phyloP scores from a whole-genome alignment of 108 stramenopile species.

The Poteriospumella lacustris region DNA sequence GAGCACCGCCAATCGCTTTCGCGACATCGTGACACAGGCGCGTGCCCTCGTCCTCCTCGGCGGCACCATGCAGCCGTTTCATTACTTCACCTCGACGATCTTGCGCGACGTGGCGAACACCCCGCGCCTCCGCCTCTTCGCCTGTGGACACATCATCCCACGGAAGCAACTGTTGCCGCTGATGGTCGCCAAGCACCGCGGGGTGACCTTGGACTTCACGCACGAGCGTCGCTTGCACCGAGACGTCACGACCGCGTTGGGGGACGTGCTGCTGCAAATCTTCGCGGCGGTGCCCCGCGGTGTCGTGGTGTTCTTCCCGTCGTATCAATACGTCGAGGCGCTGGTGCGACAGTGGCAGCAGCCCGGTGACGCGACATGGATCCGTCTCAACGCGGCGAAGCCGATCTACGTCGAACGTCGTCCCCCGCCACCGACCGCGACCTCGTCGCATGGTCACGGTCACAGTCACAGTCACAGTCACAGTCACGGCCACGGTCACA shows the following conservation, averaged over 20 bases:
- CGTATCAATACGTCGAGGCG: conserved; percentile 78
- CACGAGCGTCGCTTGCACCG: conserved; percentile 54
- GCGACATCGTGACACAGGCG: conserved; percentile 68
- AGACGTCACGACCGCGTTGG: conserved; percentile 72
- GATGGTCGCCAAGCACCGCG: conserved; percentile 34
- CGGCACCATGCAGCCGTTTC: conserved; percentile 88
- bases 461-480: too few relatives aligned
- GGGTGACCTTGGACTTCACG: conserved; percentile 70
- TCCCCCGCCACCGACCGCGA: too few relatives aligned
- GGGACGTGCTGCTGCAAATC: conserved; percentile 63
- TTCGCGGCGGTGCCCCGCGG: conserved; percentile 69
- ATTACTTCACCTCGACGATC: conserved; percentile 38
- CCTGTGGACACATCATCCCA: conserved; percentile 90
- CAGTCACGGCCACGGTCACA: too few relatives aligned
- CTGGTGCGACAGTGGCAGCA: background rate
- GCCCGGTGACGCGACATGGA: background rate
- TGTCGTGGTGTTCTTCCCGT: conserved; percentile 85
- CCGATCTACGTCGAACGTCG: background rate
- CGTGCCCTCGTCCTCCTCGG: conserved; percentile 87
- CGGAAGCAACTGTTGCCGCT: conserved; percentile 57
- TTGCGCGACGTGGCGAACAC: conserved; percentile 46
- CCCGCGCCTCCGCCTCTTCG: conserved; percentile 58
- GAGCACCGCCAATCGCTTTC: conserved; percentile 70
- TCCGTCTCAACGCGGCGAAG: background rate
- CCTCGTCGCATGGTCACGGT: too few relatives aligned